Evolutionary conservation across 805 yeast genomes (phyloP).

Genomic region (Cephaloascus albidus): DNA sequence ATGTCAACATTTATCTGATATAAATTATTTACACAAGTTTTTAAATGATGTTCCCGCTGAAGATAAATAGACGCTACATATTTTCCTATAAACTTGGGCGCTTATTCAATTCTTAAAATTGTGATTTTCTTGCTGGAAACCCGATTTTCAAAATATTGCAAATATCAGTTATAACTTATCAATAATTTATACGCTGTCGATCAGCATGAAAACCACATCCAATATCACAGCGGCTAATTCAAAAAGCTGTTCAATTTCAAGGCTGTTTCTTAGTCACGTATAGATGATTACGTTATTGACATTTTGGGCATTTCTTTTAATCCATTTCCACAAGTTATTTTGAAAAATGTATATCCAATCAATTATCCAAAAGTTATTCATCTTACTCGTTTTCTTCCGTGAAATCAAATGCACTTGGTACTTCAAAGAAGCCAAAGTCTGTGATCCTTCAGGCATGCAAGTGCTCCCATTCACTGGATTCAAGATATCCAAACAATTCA

Average conservation of each 20-base stretch:
- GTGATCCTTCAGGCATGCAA: constrained; percentile 20
- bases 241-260: constrained; percentile 8
- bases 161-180: too few relatives aligned
- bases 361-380: too few relatives aligned
- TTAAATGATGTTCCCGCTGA: neutral
- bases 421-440: constrained; percentile 16
- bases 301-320: neutral
- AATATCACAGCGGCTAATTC: too few relatives aligned
- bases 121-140: too few relatives aligned
- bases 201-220: too few relatives aligned
- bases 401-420: constrained; percentile 10
- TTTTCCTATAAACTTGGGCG: neutral
- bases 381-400: too few relatives aligned
- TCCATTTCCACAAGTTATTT: neutral
- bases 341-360: neutral
- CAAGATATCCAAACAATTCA: constrained; percentile 39
- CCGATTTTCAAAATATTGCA: too few relatives aligned
- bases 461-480: constrained; percentile 43
- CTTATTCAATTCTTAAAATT: neutral
- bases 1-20: constrained; percentile 19
- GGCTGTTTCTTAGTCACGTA: constrained; percentile 1
- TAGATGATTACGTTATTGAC: constrained; percentile 1
- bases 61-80: too few relatives aligned
- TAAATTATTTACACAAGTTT: constrained; percentile 11
- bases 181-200: too few relatives aligned